A percentile compares a stretch with the other conserved stretches of the same genome.
These are phyloP conservation scores for Vitis cinerea DNA, from an alignment of 164 flowering plant genomes.

Conservation along the genomic window DNA sequence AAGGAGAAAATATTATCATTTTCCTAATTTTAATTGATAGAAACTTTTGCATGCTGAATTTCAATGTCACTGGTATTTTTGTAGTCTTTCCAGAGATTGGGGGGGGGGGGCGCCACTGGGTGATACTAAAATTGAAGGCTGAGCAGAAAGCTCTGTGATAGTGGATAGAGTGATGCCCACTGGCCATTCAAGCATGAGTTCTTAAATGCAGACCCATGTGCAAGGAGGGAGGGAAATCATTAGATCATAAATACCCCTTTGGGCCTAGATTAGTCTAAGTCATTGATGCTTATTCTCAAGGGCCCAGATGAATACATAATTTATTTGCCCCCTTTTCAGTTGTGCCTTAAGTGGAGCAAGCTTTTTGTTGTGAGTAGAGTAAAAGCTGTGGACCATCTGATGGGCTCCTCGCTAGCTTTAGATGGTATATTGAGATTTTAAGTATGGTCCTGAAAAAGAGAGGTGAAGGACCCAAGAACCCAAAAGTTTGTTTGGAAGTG, in stretches of 20 bases:
- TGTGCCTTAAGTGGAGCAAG: conserved; percentile 6
- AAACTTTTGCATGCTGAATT: too few relatives aligned
- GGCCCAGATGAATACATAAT: background rate
- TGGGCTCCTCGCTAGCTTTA: background rate
- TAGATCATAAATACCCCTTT: background rate
- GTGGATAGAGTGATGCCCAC: conserved; percentile 2
- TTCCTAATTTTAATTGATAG: too few relatives aligned
- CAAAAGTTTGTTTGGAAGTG: too few relatives aligned
- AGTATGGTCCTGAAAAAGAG: conserved; percentile 12
- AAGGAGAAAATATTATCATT: too few relatives aligned
- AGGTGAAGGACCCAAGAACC: background rate
- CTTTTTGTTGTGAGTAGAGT: conserved; percentile 20
- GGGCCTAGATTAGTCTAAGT: background rate
- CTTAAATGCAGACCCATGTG: conserved; percentile 29
- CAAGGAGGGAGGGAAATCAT: conserved; percentile 8
- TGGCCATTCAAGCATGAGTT: background rate
- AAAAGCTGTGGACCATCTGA: conserved; percentile 26
- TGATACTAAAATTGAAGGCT: background rate
- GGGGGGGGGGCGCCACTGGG: too few relatives aligned
- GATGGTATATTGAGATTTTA: background rate
- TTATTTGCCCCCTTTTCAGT: background rate
- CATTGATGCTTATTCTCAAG: background rate
- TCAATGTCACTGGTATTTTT: too few relatives aligned
- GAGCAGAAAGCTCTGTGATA: background rate
- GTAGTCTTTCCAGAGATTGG: too few relatives aligned